These are phyloP conservation scores for Mycena belliarum DNA, from an alignment of 768 basidiomycete genomes.

Conservation along the genomic window DNA sequence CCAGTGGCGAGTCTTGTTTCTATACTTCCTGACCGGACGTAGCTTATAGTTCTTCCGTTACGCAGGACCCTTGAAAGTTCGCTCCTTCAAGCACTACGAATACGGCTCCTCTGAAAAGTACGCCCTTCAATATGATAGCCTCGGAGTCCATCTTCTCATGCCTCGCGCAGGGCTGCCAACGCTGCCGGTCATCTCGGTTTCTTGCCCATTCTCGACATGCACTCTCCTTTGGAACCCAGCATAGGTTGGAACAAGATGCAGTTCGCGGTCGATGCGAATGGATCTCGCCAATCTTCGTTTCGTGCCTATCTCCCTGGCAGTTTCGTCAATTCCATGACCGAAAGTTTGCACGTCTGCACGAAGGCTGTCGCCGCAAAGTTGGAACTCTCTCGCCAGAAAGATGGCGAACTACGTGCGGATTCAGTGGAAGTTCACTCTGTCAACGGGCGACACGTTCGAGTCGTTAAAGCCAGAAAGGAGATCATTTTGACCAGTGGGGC, in stretches of 20 bases:
- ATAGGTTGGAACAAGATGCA: conserved; percentile 16
- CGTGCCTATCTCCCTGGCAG: conserved; percentile 9
- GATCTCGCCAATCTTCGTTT: conserved; percentile 6
- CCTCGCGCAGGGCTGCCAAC: neutral
- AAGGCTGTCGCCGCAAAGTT: neutral
- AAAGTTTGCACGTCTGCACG: conserved; percentile 4
- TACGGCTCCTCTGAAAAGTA: neutral
- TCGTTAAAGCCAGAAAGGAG: neutral
- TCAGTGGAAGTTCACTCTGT: neutral
- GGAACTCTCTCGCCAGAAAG: neutral
- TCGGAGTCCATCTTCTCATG: neutral
- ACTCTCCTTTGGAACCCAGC: conserved; percentile 8
- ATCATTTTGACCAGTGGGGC: conserved; percentile 7
- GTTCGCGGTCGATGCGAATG: neutral
- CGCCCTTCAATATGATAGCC: neutral
- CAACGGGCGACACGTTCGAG: neutral
- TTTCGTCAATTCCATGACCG: neutral
- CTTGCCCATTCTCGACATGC: conserved; percentile 2
- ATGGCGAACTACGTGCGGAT: neutral
- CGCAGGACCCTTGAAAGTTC: conserved; percentile 1
- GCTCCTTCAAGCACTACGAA: neutral
- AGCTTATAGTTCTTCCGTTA: neutral
- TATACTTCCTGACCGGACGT: neutral
- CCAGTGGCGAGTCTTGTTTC: neutral
- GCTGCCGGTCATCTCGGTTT: conserved; percentile 3